Percentiles rank a stretch among this genome's conserved stretches.
Evolutionary conservation across 164 flowering plant genomes (phyloP).

Genomic region (grape (Vitis vinifera)): DNA sequence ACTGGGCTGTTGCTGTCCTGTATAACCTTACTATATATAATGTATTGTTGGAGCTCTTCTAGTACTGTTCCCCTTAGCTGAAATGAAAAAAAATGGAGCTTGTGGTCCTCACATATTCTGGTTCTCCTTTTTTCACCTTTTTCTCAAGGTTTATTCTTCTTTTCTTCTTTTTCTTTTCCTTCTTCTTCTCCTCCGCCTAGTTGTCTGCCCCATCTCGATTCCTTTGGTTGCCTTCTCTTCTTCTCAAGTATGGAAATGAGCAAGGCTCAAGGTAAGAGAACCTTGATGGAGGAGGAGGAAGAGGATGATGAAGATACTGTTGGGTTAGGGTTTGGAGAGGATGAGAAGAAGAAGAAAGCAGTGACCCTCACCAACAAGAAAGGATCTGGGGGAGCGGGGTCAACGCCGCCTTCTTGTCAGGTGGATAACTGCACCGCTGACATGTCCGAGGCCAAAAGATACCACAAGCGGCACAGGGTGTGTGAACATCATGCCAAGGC

Average conservation of each 20-base stretch:
- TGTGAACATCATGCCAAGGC: slow-evolving; percentile 81
- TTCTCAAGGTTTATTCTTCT: slow-evolving; percentile 1
- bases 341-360: slow-evolving; percentile 29
- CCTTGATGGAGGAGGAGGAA: slow-evolving; percentile 34
- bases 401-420: slow-evolving; percentile 49
- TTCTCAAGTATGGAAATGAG: slow-evolving; percentile 26
- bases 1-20: too few species aligned
- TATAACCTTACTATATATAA: too few species aligned
- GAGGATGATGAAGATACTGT: slow-evolving; percentile 37
- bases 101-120: slow-evolving; percentile 46
- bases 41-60: neutral
- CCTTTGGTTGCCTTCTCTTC: neutral
- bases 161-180: slow-evolving; percentile 8
- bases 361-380: slow-evolving; percentile 3
- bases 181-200: neutral
- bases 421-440: slow-evolving; percentile 67
- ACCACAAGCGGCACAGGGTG: slow-evolving; percentile 76
- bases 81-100: slow-evolving; percentile 22
- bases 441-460: slow-evolving; percentile 53
- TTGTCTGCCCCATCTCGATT: neutral
- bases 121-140: slow-evolving; percentile 13
- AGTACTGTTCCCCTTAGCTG: slow-evolving; percentile 6
- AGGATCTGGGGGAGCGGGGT: slow-evolving; percentile 21
- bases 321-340: slow-evolving; percentile 22
- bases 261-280: slow-evolving; percentile 34